Evolutionary conservation across 106 monocot genomes (phyloP).

Genomic region (Ottelia alismoides): DNA sequence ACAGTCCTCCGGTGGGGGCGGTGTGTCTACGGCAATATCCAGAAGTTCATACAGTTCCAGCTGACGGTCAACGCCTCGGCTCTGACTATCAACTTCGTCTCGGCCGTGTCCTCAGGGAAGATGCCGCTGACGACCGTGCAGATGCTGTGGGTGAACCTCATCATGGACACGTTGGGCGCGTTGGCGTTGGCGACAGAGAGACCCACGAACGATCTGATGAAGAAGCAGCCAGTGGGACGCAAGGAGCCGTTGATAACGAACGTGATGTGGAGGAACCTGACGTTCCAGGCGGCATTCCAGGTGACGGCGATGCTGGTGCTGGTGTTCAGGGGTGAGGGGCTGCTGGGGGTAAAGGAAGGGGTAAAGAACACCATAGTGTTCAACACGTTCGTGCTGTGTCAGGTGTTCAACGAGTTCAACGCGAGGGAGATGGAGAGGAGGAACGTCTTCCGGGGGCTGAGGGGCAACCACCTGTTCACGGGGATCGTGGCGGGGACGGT

Average conservation of each 20-base stretch:
- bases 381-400: neutral
- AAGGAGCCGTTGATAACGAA: neutral
- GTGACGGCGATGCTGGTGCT: neutral
- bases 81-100: neutral
- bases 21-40: neutral
- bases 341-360: neutral
- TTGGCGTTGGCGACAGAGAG: neutral
- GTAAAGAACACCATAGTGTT: neutral
- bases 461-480: neutral
- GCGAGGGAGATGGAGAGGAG: neutral
- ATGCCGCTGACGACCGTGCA: neutral
- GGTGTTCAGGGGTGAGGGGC: neutral
- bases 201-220: neutral
- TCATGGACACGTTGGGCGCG: slow-evolving; percentile 1
- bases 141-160: neutral
- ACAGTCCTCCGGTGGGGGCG: neutral
- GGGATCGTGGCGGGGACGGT: neutral
- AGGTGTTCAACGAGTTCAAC: slow-evolving; percentile 1
- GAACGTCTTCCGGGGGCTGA: neutral
- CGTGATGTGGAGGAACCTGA: neutral
- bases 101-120: neutral
- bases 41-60: neutral
- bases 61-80: neutral
- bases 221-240: neutral
- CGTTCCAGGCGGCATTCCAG: neutral